Base-by-base conservation (phyloP, 2,329 filamentous ascomycete species). In the Geosmithia morbida region DNA sequence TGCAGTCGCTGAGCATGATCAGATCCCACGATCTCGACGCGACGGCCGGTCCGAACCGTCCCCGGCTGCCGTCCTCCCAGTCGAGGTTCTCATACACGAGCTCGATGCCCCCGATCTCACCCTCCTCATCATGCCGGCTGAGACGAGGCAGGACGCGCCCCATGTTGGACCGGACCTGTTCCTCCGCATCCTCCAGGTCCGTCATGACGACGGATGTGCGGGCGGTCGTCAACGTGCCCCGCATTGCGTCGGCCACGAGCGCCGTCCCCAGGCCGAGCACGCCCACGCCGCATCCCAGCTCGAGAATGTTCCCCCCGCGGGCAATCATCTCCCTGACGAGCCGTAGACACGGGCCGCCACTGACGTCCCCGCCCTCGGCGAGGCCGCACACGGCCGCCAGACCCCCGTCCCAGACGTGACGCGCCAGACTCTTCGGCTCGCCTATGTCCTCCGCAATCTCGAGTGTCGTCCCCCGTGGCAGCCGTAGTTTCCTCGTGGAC, bases 341-440 rank as follows among this genome's bases (percentile, higher is more conserved):
- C 2, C 51, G 56, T 48, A 68, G 56, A 46, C 57, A 59, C 43
- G 48, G 49, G 7, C 55, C 53, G 14, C 54, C 54, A 18, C 55
- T 60, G 16, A 55, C 54, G 30, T 54, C 51, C 42, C 55, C 52
- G n/a, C 52, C 50, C 41, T 11, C 59, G 5, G 56, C 58, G 26
- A 66, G 54, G 41, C 58, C 58, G 20, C 60, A 61, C 17, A 64
- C 53, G 1, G 69, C 67, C 6, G 72, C 61, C 10, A 78, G 60
- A 1, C 75, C 75, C 1, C 68, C 74, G 46, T 79, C 75, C 75
- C 75, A 79, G 6, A 79, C 64, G 50, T 79, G 75, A 2, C 75
- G 68, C 1, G 75, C 74, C 48, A 79, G 78, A 54, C 73, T 77
- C 41, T 44, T 47, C 11, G 46, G 46, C 59, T 79, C 74, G 14